phyloP scores from a whole-genome alignment of 768 basidiomycete genomes.

The Rhodotorula taiwanensis region DNA sequence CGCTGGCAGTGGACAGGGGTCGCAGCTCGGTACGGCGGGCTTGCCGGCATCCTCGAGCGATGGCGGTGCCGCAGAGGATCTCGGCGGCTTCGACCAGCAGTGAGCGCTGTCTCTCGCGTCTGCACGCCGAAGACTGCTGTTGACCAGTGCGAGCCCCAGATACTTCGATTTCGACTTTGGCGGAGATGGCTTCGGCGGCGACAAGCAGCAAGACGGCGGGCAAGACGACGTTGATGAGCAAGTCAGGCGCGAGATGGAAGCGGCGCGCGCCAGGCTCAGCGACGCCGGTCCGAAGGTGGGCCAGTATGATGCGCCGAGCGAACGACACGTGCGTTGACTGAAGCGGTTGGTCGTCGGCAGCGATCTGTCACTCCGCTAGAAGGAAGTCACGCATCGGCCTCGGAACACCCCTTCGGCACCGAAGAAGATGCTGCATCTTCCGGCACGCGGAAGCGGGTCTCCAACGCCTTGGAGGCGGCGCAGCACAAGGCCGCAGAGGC shows the following conservation, averaged over 20 bases:
- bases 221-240: conserved; percentile 12
- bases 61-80: background rate
- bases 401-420: background rate
- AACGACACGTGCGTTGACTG: too few relatives aligned
- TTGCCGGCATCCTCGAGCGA: conserved; percentile 7
- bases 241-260: conserved; percentile 18
- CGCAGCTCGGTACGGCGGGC: background rate
- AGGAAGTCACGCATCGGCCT: background rate
- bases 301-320: too few relatives aligned
- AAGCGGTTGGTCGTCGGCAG: background rate
- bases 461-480: conserved; percentile 15
- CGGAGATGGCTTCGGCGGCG: conserved; percentile 7
- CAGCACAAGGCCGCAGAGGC: background rate
- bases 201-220: background rate
- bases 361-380: background rate
- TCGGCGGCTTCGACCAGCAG: conserved; percentile 10
- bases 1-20: background rate
- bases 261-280: conserved; percentile 11
- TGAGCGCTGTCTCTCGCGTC: background rate
- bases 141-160: background rate
- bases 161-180: conserved; percentile 13
- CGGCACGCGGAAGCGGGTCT: conserved; percentile 13
- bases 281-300: background rate
- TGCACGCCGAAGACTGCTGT: background rate
- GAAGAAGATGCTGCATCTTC: conserved; percentile 11